Conservation (phyloP, 2,329 filamentous ascomycete genomes). For the Penicillium concentricum region DNA sequence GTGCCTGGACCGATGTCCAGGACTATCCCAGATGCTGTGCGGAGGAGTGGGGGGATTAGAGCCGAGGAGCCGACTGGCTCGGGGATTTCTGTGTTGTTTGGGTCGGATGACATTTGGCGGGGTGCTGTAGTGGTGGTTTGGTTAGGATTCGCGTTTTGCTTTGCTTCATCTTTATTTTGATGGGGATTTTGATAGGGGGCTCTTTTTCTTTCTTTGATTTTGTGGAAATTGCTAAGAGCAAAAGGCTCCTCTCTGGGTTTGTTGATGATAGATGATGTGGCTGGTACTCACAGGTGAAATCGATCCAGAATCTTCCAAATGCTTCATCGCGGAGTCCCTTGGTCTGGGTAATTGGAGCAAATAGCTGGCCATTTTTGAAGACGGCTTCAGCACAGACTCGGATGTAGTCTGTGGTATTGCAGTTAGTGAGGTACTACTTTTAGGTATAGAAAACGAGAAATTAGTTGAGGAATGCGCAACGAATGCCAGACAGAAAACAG, state of each 20-base stretch:
- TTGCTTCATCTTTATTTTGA: not conserved
- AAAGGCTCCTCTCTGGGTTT: not conserved
- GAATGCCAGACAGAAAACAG: not conserved
- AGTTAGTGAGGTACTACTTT: slow-evolving; percentile 9
- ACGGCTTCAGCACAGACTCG: slow-evolving; percentile 33
- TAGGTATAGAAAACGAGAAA: not conserved
- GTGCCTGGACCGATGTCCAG: slow-evolving; percentile 55
- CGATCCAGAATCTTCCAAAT: slow-evolving; percentile 44
- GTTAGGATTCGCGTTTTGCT: not conserved
- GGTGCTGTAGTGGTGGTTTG: not conserved
- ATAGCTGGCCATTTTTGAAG: slow-evolving; percentile 33
- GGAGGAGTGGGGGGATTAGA: slow-evolving; percentile 43
- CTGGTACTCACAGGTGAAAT: slow-evolving; percentile 33
- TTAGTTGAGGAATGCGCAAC: not conserved
- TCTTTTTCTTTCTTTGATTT: not conserved
- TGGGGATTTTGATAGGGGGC: not conserved
- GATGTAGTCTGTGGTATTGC: slow-evolving; percentile 29
- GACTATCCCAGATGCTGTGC: slow-evolving; percentile 43
- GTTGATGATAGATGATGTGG: not conserved
- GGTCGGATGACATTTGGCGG: slow-evolving; percentile 13
- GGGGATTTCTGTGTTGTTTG: slow-evolving; percentile 10
- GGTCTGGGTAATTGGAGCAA: slow-evolving; percentile 35
- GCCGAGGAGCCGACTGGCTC: slow-evolving; percentile 30
- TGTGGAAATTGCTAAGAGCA: not conserved
- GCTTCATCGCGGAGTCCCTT: slow-evolving; percentile 39